phyloP scores from a whole-genome alignment of 2,329 filamentous ascomycete genomes.

The Xylaria arbuscula region DNA sequence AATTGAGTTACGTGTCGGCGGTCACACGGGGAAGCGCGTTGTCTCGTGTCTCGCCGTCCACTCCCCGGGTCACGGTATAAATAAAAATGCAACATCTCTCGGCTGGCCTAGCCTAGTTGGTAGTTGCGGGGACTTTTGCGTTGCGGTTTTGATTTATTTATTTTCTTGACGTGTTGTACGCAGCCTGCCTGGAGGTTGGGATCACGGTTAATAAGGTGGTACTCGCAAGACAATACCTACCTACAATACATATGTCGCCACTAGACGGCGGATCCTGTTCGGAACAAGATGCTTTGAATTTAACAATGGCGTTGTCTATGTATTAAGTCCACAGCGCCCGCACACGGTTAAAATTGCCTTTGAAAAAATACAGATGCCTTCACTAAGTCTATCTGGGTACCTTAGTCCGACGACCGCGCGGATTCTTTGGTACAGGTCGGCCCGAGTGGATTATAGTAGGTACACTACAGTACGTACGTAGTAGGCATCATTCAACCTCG shows the following conservation, averaged over 20 bases:
- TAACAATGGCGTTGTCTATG: not conserved
- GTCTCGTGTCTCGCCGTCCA: not conserved
- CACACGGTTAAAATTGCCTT: not conserved
- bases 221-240: not conserved
- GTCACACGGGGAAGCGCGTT: not conserved
- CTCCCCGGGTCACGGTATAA: not conserved
- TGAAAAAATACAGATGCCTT: not conserved
- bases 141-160: not conserved
- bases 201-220: not conserved
- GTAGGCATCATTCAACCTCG: not conserved
- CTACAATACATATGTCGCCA: no score
- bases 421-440: slow-evolving; percentile 1
- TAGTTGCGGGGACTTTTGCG: slow-evolving; percentile 19
- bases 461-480: no score
- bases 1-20: not conserved
- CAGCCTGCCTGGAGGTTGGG: not conserved
- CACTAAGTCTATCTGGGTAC: not conserved
- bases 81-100: not conserved
- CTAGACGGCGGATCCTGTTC: not conserved
- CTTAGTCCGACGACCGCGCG: not conserved
- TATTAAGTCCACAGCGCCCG: not conserved
- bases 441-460: slow-evolving; percentile 4
- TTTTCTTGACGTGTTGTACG: not conserved
- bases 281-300: not conserved
- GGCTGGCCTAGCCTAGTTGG: slow-evolving; percentile 15